Evolutionary conservation across 805 yeast species (phyloP).

Genomic region (Cyberlindnera veronae): DNA sequence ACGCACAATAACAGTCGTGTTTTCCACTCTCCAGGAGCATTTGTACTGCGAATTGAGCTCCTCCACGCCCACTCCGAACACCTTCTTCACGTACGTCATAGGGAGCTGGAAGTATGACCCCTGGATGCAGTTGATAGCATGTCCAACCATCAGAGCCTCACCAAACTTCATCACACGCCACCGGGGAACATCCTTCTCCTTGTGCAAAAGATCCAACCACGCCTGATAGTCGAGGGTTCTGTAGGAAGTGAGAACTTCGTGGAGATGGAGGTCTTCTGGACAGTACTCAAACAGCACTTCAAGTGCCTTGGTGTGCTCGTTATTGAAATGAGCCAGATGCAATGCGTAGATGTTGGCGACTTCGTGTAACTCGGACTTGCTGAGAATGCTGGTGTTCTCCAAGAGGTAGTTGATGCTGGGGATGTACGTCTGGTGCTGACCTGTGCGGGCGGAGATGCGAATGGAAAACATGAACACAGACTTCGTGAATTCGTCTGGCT

Average conservation of each 20-base stretch:
- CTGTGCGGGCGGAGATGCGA: conserved; percentile 42
- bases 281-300: conserved; percentile 28
- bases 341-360: conserved; percentile 39
- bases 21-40: conserved; percentile 17
- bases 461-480: conserved; percentile 49
- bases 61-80: conserved; percentile 11
- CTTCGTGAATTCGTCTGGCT: conserved; percentile 40
- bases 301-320: conserved; percentile 17
- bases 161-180: conserved; percentile 43
- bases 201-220: conserved; percentile 31
- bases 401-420: conserved; percentile 45
- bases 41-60: conserved; percentile 4
- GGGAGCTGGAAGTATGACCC: conserved; percentile 38
- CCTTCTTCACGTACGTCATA: conserved; percentile 7
- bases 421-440: conserved; percentile 54
- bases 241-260: conserved; percentile 32
- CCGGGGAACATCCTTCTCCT: conserved; percentile 14
- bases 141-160: conserved; percentile 28
- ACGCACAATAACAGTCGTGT: conserved; percentile 13
- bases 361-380: conserved; percentile 36
- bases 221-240: conserved; percentile 30
- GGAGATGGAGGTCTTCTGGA: conserved; percentile 31
- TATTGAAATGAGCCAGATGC: conserved; percentile 35
- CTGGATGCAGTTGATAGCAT: conserved; percentile 33
- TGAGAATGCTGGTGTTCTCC: conserved; percentile 20